These are phyloP conservation scores for Rhynchosporium agropyri DNA, from an alignment of 2,329 filamentous ascomycete species.

Conservation along the genomic window DNA sequence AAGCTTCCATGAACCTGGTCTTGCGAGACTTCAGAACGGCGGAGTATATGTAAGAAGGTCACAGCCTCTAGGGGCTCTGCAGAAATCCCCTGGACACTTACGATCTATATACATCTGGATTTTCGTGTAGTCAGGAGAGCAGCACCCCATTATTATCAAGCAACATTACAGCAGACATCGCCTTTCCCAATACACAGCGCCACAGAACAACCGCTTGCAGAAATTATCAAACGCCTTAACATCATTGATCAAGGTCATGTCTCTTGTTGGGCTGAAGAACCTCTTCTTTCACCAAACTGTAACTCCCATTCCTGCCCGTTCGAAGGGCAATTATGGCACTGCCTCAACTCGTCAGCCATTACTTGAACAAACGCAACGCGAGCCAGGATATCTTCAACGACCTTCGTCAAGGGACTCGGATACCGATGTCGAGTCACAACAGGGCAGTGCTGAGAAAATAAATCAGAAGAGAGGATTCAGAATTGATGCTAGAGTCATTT, in stretches of 20 bases:
- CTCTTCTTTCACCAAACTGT: slow-evolving; percentile 38
- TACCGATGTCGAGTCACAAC: slow-evolving; percentile 39
- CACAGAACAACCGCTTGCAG: slow-evolving; percentile 25
- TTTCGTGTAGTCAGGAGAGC: slow-evolving; percentile 5
- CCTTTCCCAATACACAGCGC: not conserved
- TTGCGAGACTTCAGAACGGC: not conserved
- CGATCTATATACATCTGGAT: slow-evolving; percentile 6
- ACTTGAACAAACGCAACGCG: slow-evolving; percentile 16
- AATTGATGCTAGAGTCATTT: slow-evolving; percentile 44
- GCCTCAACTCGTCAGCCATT: slow-evolving; percentile 30
- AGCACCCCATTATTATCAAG: slow-evolving; percentile 6
- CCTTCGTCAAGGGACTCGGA: slow-evolving; percentile 16
- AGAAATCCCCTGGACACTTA: slow-evolving; percentile 5
- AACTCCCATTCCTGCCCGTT: slow-evolving; percentile 25
- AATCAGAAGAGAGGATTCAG: slow-evolving; percentile 35
- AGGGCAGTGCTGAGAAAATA: slow-evolving; percentile 33
- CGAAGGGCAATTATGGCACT: slow-evolving; percentile 15
- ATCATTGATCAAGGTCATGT: slow-evolving; percentile 35
- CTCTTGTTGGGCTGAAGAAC: slow-evolving; percentile 41
- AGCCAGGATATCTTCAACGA: not conserved
- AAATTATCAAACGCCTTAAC: slow-evolving; percentile 21
- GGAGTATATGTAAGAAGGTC: not conserved
- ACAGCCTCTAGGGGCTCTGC: slow-evolving; percentile 13
- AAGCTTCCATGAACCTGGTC: not conserved
- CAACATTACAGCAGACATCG: not conserved